Evolutionary conservation across 2,329 filamentous ascomycete species (phyloP).

Genomic region (Ceratocystis diversiconidia): DNA sequence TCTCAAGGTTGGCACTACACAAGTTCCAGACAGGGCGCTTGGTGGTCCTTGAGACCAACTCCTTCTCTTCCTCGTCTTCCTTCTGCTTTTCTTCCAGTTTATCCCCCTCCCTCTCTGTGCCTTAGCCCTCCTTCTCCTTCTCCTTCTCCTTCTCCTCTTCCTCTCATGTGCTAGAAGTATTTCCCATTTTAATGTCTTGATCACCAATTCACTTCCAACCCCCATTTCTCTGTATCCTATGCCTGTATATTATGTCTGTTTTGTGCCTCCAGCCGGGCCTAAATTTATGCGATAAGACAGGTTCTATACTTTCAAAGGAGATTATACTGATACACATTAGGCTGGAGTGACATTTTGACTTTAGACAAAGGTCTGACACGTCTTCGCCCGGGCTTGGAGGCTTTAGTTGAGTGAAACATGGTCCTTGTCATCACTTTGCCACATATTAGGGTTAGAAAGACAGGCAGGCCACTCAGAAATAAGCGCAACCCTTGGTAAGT

Average conservation of each 20-base stretch:
- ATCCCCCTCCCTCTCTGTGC: neutral
- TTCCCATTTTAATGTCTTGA: neutral
- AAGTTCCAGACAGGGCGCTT: conserved; percentile 3
- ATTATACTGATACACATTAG: neutral
- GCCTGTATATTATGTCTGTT: neutral
- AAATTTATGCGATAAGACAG: neutral
- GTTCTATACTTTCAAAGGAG: neutral
- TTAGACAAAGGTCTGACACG: neutral
- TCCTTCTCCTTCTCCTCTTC: neutral
- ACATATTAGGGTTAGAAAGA: neutral
- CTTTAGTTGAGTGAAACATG: neutral
- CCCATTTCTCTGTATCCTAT: neutral
- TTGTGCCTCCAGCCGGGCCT: neutral
- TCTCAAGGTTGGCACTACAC: conserved; percentile 4
- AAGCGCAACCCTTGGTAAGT: neutral
- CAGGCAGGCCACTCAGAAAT: neutral
- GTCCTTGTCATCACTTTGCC: neutral
- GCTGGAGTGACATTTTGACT: neutral
- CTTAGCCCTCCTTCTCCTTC: neutral
- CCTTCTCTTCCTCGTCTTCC: neutral
- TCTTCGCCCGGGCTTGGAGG: neutral
- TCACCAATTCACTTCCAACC: neutral
- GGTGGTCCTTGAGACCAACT: neutral
- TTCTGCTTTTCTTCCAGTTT: neutral
- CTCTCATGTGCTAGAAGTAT: neutral